Evolutionary conservation across 768 basidiomycete genomes (phyloP), one percentile per base, ranked within the genome.

Genomic region (Jaapia argillacea): DNA sequence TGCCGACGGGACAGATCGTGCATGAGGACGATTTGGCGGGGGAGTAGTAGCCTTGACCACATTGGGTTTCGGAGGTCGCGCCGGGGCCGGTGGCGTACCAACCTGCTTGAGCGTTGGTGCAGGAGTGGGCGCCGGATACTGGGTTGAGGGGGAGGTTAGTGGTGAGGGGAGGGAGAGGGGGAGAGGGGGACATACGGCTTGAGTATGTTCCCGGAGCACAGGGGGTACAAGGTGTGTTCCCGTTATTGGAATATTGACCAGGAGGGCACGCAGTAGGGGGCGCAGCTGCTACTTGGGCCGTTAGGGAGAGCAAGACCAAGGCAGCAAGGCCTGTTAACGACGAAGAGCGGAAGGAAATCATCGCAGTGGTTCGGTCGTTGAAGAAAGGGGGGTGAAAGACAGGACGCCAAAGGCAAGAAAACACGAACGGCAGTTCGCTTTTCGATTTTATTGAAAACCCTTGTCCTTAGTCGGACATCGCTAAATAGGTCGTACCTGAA

Each of bases 1-100:
- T 40, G 5, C 52, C 54, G 7, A 48, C 26, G 2, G 52, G 52
- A 36, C 54, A 55, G 3, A 41, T 31, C 1, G 48, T 53, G 49
- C 54, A 55, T 5, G 37, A 4, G 10, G 45, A 46, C 2, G 48
- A 41, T 12, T 50, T 48, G 13, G 40, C 43, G 0, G 46, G 24
- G 48, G 50, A 51, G 43, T 47, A 55, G 21, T 43, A 44, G 4
- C 54, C 54, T 18, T 49, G 45, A 23, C 6, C 24, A 38, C 54
- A 55, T 23, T 41, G 41, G 1, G 39, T 35, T 46, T 55, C 41
- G 3, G 37, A 36, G 1, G 46, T 50, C 10, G 50, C 50, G 3
- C 44, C 46, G 3, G 48, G 42, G 1, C 51, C 54, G 5, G 44
- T 14, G 22, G 52, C 52, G 44, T 39, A 51, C 43, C 44, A 55